Evolutionary conservation across 129 eudicot species (phyloP).

Genomic region (Escallonia rubra): DNA sequence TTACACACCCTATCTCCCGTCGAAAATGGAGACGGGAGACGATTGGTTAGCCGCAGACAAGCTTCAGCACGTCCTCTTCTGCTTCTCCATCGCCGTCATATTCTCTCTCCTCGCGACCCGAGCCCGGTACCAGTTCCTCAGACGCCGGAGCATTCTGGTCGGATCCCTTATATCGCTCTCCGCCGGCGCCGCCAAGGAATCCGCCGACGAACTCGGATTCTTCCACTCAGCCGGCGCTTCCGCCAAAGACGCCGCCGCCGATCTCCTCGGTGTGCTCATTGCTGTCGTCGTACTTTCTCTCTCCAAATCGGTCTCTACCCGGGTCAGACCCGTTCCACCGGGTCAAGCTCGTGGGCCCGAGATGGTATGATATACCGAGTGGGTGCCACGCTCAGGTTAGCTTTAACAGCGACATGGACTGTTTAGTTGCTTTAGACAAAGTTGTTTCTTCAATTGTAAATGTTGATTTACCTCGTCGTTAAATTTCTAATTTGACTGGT

Average conservation of each 20-base stretch:
- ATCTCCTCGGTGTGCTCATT: conserved; percentile 54
- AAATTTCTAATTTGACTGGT: too few species aligned
- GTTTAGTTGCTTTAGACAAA: too few species aligned
- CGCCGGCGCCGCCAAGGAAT: conserved; percentile 86
- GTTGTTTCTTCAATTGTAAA: too few species aligned
- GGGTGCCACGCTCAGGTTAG: not conserved
- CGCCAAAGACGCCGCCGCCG: conserved; percentile 64
- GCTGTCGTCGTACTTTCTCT: conserved; percentile 46
- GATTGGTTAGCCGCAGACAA: conserved; percentile 83
- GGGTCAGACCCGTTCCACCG: conserved; percentile 14
- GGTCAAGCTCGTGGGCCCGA: conserved; percentile 31
- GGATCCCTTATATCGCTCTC: conserved; percentile 57
- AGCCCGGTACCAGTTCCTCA: conserved; percentile 45
- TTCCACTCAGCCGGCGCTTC: conserved; percentile 88
- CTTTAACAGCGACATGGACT: too few species aligned
- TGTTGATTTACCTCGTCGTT: too few species aligned
- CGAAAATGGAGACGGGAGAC: conserved; percentile 56
- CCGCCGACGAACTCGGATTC: conserved; percentile 80
- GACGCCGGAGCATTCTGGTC: conserved; percentile 48
- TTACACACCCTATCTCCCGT: not conserved
- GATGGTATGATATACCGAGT: conserved; percentile 33
- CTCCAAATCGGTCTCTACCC: conserved; percentile 8
- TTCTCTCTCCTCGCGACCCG: conserved; percentile 44
- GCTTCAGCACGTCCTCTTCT: conserved; percentile 68
- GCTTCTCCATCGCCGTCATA: conserved; percentile 53